Percentiles rank a stretch among this genome's conserved stretches.
phyloP scores from a whole-genome alignment of 164 flowering plant species.

The Kalanchoe fedtschenkoi region DNA sequence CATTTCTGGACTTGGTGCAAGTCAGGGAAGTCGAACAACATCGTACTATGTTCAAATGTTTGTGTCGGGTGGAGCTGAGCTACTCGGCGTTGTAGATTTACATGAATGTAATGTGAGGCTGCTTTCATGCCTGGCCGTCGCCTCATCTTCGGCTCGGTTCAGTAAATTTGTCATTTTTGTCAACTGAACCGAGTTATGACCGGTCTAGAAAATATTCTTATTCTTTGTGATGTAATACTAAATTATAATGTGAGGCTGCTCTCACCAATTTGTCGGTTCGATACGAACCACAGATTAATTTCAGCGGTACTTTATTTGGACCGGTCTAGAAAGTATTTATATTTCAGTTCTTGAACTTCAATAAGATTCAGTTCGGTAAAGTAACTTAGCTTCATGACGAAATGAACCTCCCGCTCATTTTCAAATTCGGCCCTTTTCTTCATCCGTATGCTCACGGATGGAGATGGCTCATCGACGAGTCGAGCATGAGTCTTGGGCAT shows the following conservation, averaged over 20 bases:
- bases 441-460: no score
- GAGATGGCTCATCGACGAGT: no score
- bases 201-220: neutral
- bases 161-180: neutral
- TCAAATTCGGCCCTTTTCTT: no score
- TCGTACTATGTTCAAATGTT: neutral
- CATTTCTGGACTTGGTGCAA: constrained; percentile 3
- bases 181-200: neutral
- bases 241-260: no score
- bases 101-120: neutral
- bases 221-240: no score
- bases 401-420: neutral
- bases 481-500: no score
- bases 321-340: no score
- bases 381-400: no score
- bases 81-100: neutral
- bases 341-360: neutral
- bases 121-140: neutral
- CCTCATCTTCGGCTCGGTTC: neutral
- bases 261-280: no score
- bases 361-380: no score
- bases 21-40: neutral
- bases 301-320: no score
- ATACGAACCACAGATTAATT: no score
- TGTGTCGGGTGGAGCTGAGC: neutral